A percentile compares a stretch with the other conserved stretches of the same genome.
These are phyloP conservation scores for Dendrocalamus latiflorus DNA, from an alignment of 202 grass and related monocot species.

Conservation along the genomic window DNA sequence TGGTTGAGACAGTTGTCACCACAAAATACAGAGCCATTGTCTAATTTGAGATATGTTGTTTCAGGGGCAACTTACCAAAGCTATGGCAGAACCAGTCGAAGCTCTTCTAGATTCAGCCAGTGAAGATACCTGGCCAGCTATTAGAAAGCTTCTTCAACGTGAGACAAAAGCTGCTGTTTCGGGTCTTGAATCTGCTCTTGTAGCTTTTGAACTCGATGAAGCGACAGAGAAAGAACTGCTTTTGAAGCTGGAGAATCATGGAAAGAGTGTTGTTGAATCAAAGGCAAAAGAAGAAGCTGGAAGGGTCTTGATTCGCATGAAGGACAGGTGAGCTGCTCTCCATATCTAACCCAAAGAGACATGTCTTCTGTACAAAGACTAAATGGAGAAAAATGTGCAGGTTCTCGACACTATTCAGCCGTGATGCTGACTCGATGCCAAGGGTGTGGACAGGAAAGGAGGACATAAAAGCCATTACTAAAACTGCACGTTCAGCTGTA, in stretches of 20 bases:
- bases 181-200: slow-evolving; percentile 66
- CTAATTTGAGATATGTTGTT: slow-evolving; percentile 22
- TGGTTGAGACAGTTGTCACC: background rate
- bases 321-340: slow-evolving; percentile 62
- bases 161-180: slow-evolving; percentile 65
- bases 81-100: slow-evolving; percentile 81
- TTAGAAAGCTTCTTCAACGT: slow-evolving; percentile 79
- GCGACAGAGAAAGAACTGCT: slow-evolving; percentile 64
- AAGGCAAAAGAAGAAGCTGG: slow-evolving; percentile 91
- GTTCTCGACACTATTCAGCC: slow-evolving; percentile 83
- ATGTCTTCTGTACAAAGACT: background rate
- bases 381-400: slow-evolving; percentile 37
- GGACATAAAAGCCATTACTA: slow-evolving; percentile 97
- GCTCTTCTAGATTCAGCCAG: slow-evolving; percentile 82
- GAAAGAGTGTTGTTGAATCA: slow-evolving; percentile 74
- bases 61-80: slow-evolving; percentile 80
- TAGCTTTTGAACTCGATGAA: slow-evolving; percentile 75
- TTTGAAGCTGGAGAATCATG: slow-evolving; percentile 63
- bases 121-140: slow-evolving; percentile 82
- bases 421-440: slow-evolving; percentile 91
- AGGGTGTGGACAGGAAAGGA: slow-evolving; percentile 98
- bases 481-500: slow-evolving; percentile 91
- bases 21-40: background rate
- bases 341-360: background rate
- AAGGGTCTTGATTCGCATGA: slow-evolving; percentile 93